Conservation (phyloP, 192 early-diverging fungal species). For the Coemansia sp. region DNA sequence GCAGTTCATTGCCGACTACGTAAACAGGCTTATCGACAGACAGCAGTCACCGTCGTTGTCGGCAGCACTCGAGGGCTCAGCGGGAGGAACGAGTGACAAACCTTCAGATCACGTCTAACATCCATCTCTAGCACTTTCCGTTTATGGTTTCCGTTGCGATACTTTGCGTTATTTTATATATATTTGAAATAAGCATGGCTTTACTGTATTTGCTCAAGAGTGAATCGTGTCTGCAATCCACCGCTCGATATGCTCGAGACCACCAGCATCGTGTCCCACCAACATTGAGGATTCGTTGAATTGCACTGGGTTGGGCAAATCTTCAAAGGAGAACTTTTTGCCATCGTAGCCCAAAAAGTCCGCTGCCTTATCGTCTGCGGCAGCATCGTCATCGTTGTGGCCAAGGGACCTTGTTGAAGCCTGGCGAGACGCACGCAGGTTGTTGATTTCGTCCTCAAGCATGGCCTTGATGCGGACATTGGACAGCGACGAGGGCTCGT, state of each 20-base stretch:
- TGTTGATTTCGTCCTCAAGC: slow-evolving; percentile 77
- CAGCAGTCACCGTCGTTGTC: slow-evolving; percentile 1
- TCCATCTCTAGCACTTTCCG: too few relatives aligned
- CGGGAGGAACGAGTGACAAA: neutral
- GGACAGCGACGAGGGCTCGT: slow-evolving; percentile 69
- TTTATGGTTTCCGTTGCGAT: neutral
- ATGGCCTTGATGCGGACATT: slow-evolving; percentile 63
- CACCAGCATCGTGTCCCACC: slow-evolving; percentile 52
- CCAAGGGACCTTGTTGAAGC: slow-evolving; percentile 31
- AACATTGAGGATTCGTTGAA: slow-evolving; percentile 66
- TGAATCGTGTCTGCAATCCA: slow-evolving; percentile 60
- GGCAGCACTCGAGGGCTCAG: neutral
- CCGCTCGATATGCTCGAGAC: slow-evolving; percentile 59
- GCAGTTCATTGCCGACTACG: slow-evolving; percentile 51
- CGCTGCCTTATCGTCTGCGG: slow-evolving; percentile 61
- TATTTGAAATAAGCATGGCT: neutral
- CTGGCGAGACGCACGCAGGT: slow-evolving; percentile 28
- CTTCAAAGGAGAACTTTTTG: slow-evolving; percentile 78
- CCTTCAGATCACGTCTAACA: neutral
- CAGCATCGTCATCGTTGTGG: slow-evolving; percentile 32
- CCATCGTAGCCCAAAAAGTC: slow-evolving; percentile 81
- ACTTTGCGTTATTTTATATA: neutral
- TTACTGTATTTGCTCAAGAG: neutral
- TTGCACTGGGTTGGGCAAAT: slow-evolving; percentile 68
- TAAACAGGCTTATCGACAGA: slow-evolving; percentile 21